These are phyloP conservation scores for Fragaria nilgerrensis DNA, from an alignment of 306 rosid genomes.

Conservation along the genomic window DNA sequence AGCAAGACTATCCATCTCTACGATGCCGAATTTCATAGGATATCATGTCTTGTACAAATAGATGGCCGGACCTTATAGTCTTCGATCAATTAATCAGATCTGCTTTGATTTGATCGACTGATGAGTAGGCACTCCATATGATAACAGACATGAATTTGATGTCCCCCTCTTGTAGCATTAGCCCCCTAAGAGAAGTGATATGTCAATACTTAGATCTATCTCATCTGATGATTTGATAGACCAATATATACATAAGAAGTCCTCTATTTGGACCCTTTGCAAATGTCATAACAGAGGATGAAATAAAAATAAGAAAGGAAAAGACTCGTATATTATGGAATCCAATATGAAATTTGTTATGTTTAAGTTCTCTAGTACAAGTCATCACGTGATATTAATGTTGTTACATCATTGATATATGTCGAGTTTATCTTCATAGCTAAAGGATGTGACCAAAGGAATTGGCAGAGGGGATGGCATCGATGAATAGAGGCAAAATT, in stretches of 20 bases:
- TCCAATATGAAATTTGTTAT: not conserved
- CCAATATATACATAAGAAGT: not conserved
- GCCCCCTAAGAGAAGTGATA: not conserved
- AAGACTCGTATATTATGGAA: not conserved
- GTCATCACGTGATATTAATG: not conserved
- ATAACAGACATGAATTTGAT: not conserved
- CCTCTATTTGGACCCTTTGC: not conserved
- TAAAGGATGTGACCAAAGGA: not conserved
- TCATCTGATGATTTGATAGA: not conserved
- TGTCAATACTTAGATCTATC: not conserved
- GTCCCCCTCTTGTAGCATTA: not conserved
- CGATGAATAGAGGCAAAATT: not conserved
- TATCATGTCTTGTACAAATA: conserved; percentile 4
- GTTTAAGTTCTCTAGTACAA: not conserved
- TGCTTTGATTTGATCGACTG: not conserved
- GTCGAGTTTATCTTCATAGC: not conserved
- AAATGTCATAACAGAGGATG: not conserved
- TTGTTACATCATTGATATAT: not conserved
- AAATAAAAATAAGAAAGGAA: not conserved
- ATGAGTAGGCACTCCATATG: conserved; percentile 12
- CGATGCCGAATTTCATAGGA: not conserved
- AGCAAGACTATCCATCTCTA: not conserved
- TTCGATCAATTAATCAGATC: not conserved
- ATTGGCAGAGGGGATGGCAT: not conserved
- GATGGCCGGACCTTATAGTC: not conserved